phyloP scores from a whole-genome alignment of 495 filamentous ascomycete genomes.

The Cladorrhinum samala region DNA sequence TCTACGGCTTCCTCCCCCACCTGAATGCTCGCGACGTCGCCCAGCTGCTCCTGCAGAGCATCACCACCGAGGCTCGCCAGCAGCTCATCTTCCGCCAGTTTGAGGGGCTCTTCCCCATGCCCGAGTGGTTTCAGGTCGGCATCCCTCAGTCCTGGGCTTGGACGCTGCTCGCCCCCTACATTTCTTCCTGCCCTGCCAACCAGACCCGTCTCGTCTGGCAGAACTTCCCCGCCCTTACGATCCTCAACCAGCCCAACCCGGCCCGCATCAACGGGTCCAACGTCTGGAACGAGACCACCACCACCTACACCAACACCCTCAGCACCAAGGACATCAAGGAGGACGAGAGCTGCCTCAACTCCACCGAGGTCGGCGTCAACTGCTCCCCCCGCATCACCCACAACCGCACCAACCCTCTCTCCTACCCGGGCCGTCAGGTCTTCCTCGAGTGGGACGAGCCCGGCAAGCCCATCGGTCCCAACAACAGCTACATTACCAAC shows the following conservation, averaged over 20 bases:
- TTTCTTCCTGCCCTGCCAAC: constrained; percentile 68
- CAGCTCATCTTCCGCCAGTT: constrained; percentile 88
- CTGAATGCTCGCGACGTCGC: constrained; percentile 71
- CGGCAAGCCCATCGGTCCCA: constrained; percentile 66
- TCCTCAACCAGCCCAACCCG: constrained; percentile 74
- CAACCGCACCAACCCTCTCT: constrained; percentile 62
- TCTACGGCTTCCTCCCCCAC: constrained; percentile 79
- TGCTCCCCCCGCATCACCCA: constrained; percentile 60
- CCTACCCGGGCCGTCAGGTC: constrained; percentile 69
- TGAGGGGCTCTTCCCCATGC: constrained; percentile 76
- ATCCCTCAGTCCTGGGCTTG: constrained; percentile 84
- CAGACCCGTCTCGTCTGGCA: constrained; percentile 78
- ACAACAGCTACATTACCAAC: constrained; percentile 71
- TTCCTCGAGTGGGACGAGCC: constrained; percentile 67
- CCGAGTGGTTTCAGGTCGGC: constrained; percentile 76
- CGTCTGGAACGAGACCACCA: constrained; percentile 50
- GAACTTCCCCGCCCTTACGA: constrained; percentile 72
- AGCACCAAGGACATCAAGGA: constrained; percentile 31
- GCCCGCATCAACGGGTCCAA: constrained; percentile 52
- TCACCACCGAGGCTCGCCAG: constrained; percentile 81
- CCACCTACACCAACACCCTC: constrained; percentile 39
- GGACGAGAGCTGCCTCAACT: constrained; percentile 45
- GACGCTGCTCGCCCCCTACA: constrained; percentile 79
- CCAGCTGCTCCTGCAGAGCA: constrained; percentile 65
- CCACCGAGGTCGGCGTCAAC: constrained; percentile 44